Percentiles rank a stretch among this genome's conserved stretches.
Evolutionary conservation across 345 rosid species (phyloP).

Genomic region (Clausena lansium): DNA sequence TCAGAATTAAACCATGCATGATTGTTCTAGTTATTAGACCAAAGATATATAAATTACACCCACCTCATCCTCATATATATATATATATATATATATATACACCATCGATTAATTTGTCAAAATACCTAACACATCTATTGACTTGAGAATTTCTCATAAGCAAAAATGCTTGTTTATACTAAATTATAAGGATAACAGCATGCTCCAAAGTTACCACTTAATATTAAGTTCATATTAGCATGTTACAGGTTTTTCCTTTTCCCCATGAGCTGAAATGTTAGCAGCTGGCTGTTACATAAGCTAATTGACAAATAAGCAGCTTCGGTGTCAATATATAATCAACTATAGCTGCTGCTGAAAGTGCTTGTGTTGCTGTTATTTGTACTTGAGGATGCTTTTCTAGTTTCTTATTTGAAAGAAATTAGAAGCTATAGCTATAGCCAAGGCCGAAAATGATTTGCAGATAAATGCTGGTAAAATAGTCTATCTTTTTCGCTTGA

Average conservation of each 20-base stretch:
- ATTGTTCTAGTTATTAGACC: too few relatives aligned
- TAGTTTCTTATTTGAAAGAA: too few relatives aligned
- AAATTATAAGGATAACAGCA: not conserved
- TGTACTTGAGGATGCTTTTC: too few relatives aligned
- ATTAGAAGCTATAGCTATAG: too few relatives aligned
- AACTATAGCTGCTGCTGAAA: not conserved
- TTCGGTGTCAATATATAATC: not conserved
- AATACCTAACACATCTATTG: too few relatives aligned
- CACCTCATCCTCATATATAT: too few relatives aligned
- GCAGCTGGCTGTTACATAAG: not conserved
- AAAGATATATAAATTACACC: too few relatives aligned
- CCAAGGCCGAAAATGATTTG: too few relatives aligned
- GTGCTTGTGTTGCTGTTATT: not conserved
- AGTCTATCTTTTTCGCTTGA: not conserved
- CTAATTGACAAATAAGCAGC: not conserved
- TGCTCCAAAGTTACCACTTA: not conserved
- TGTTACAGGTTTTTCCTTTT: not conserved
- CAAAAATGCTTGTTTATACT: not conserved
- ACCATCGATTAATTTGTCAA: too few relatives aligned
- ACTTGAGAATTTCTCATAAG: not conserved
- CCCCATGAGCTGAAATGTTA: not conserved
- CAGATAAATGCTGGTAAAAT: not conserved
- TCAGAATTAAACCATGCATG: too few relatives aligned
- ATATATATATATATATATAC: too few relatives aligned
- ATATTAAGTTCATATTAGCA: not conserved